These are phyloP conservation scores for Golubevia sp. DNA, from an alignment of 1,284 basidiomycete species.

Conservation along the genomic window DNA sequence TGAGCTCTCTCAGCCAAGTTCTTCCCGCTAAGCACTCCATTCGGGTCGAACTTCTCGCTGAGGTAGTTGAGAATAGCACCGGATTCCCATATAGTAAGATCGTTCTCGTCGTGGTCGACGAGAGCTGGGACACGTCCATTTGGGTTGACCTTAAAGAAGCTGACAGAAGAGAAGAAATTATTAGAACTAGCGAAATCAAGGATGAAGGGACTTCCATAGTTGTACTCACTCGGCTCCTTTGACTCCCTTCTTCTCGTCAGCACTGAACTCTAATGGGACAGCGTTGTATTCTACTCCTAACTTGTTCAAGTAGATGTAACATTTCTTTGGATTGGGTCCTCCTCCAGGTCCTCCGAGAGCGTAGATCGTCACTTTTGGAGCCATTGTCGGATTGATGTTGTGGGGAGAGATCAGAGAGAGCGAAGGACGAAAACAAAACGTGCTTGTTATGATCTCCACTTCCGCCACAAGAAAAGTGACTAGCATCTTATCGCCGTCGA, in stretches of 20 bases:
- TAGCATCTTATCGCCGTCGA: no score
- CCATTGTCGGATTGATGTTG: no score
- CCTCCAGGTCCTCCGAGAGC: not conserved
- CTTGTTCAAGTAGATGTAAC: not conserved
- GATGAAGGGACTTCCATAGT: not conserved
- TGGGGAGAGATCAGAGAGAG: no score
- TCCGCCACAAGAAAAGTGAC: no score
- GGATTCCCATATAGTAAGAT: conserved; percentile 31
- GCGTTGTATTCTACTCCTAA: not conserved
- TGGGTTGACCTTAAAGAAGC: conserved; percentile 39
- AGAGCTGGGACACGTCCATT: conserved; percentile 50
- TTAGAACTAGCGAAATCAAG: not conserved
- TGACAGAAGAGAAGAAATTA: not conserved
- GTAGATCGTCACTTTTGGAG: no score
- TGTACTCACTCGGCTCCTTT: not conserved
- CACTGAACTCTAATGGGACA: not conserved
- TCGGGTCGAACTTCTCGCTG: conserved; percentile 9
- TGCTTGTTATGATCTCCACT: no score
- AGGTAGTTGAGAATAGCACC: conserved; percentile 43
- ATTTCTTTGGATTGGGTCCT: not conserved
- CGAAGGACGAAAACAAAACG: no score
- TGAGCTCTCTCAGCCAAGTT: not conserved
- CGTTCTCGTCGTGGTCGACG: conserved; percentile 33
- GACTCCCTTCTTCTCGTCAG: not conserved
- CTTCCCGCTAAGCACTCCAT: not conserved